Base-by-base conservation (phyloP, 345 rosid genomes). In the Toxicodendron radicans region DNA sequence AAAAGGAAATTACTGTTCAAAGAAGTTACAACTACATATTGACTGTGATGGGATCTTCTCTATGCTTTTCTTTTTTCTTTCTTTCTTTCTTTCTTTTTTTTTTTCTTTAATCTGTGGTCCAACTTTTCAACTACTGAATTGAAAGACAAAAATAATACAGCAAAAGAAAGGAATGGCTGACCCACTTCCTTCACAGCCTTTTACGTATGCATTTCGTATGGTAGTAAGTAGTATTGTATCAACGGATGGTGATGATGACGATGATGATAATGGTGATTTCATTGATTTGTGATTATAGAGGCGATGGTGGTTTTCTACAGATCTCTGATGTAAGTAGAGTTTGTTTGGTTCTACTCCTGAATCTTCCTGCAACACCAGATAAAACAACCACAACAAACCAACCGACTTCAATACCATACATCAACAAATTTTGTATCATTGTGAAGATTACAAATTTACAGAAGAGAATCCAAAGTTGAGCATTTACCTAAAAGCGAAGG, bases 171-270 rank as follows among this genome's bases (percentile, higher is more conserved):
- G 72, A 82, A 78, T 66, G 84, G 83, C 82, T 79, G 82, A 76
- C 73, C 83, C 91, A 78, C 82, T 84, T 86, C 85, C 83, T 83
- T 71, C 72, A 72, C 77, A 66, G 75, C 66, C 78, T 79, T 84
- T 75, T 65, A 64, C 64, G 83, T 87, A 87, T 84, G 82, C 86
- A 80, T 76, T 73, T 77, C 80, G 84, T 86, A 81, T 84, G 83
- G 85, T 75, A 64, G 84, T 80, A 77, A 83, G 85, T 80, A 83
- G 76, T 74, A 78, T 81, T 71, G 43, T 81, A 66, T 70, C 30
- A 57, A 72, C 0, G 38, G 53, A 43, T 46, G 77, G 51, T 17
- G 68, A 45, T 54, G 61, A 74, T 38, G 33, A 73, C 70, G 43
- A 66, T 71, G 78, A 58, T 0, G 60, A 38, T 43, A n/a, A n/a